Evolutionary conservation across 129 eudicot species (phyloP), one percentile per base, ranked within the genome.

Genomic region (Pittosporum tobira): DNA sequence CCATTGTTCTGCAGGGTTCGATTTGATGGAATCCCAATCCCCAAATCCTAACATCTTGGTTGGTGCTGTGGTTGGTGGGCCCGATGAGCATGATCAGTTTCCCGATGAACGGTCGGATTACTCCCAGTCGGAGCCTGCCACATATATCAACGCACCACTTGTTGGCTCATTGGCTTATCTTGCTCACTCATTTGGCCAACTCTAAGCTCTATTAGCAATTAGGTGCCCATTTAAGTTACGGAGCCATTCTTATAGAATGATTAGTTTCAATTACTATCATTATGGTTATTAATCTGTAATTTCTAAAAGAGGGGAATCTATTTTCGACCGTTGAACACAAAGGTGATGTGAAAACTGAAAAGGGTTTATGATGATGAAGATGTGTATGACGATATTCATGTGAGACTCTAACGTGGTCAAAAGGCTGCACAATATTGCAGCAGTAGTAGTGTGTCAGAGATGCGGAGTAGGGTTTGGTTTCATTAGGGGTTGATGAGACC

Each of bases 1-100:
- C 78, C 71, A 79, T 23, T 93, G 99, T 71, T 70, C 81, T 31
- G 59, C 88, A 1, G 99, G 99, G 3, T 93, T 93, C 76, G 54
- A 70, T 22, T 44, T 87, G 59, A 76, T 76, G 85, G 80, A 70
- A 53, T 81, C 94, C 0, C 78, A 81, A 6, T 59, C 78, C 24
- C 99, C 99, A 0, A 93, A 93, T 72, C 99, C 99, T 24, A 93
- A 93, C 38, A 46, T 75, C 30, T 59, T 81, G 49, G 63, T 71
- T 1, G 99, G 99, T 9, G 99, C 99, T 1, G 79, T 93, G 2
- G 94, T 93, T 0, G 99, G 99, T 50, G 99, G 99, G 22, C 99
- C 99, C 1, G 99, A 93, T 19, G 78, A 75, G 58, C 69, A 77
- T 18, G 99, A 93, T 38, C 81, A 62, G 5, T 93, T 93, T 67